These are phyloP conservation scores for Phialocephala sp. DNA, from an alignment of 2,329 filamentous ascomycete species.

Conservation along the genomic window DNA sequence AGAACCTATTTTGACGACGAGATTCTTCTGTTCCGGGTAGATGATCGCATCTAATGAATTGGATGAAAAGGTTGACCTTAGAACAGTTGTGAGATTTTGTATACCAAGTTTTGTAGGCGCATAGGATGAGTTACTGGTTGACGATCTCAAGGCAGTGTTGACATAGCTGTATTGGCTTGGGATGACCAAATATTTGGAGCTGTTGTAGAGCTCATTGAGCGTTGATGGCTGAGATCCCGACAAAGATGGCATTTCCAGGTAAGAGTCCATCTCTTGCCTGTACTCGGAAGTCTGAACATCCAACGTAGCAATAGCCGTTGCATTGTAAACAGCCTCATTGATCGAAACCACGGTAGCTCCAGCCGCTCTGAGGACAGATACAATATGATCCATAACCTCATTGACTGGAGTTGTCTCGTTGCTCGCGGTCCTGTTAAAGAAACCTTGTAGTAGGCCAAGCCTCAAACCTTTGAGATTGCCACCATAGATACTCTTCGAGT, in stretches of 20 bases:
- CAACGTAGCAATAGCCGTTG: constrained; percentile 53
- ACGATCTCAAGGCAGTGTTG: constrained; percentile 55
- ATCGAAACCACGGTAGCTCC: constrained; percentile 59
- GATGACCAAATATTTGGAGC: constrained; percentile 62
- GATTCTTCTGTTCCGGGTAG: constrained; percentile 69
- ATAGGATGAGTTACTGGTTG: constrained; percentile 58
- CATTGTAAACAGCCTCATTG: constrained; percentile 55
- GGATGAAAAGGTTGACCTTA: constrained; percentile 55
- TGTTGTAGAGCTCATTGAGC: constrained; percentile 56
- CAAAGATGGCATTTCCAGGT: constrained; percentile 55
- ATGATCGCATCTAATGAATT: constrained; percentile 62
- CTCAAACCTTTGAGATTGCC: constrained; percentile 48
- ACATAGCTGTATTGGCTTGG: constrained; percentile 63
- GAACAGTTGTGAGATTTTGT: constrained; percentile 54
- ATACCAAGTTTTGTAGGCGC: constrained; percentile 53
- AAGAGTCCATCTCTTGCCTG: constrained; percentile 58
- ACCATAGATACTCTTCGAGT: constrained; percentile 45
- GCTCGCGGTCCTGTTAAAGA: constrained; percentile 59
- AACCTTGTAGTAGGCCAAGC: constrained; percentile 51
- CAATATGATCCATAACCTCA: constrained; percentile 53
- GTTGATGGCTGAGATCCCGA: constrained; percentile 50
- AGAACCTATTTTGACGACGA: constrained; percentile 63
- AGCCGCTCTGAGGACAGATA: constrained; percentile 51
- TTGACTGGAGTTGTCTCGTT: constrained; percentile 64
- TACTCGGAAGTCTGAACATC: constrained; percentile 69